Evolutionary conservation across 1,139 yeast species (phyloP), one percentile per base, ranked within the genome.

Genomic region (Yamadazyma jaroonii): DNA sequence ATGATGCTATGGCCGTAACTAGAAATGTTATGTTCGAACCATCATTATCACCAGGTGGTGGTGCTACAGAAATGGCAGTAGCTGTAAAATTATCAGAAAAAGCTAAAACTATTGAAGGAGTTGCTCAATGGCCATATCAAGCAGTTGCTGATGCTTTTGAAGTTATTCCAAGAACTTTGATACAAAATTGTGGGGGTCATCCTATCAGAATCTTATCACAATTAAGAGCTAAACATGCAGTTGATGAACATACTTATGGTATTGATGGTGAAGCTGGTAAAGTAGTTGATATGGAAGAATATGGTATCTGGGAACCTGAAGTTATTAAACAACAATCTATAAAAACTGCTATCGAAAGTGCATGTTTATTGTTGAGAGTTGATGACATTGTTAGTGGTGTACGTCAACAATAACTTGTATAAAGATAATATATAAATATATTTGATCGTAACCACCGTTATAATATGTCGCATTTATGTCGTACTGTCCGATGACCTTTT

Each of bases 11-110:
- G 96, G 92, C 97, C 5, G 98, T 92, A 37, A 83, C 98, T 17
- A 81, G 97, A 62, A 94, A 94, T 57, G 97, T 94, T 34, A 79
- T 87, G 75, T 83, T 92, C 53, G 95, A 92, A 61, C 98, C 99
- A 36, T 81, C 94, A 29, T 75, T 92, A 56, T 76, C 96, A 2
- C 99, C 99, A 36, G 99, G 99, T 51, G 99, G 98, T 42, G 98
- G 99, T 56, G 98, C 99, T 36, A 92, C 97, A 15, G 99, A 92
- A 66, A 92, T 94, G 97, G 98, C 98, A 2, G 90, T 94, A 35
- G 77, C 94, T 48, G 97, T 92, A 23, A 80, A 77, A 49, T 74
- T 92, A 44, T 77, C 96, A 9, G 97, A 92, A 60, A 84, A 80
- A 67, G 97, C 97, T 35, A 90, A 90, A 66, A 74, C 81, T 37